Conservation (phyloP, 768 basidiomycete species). For the Lepiota venenata region DNA sequence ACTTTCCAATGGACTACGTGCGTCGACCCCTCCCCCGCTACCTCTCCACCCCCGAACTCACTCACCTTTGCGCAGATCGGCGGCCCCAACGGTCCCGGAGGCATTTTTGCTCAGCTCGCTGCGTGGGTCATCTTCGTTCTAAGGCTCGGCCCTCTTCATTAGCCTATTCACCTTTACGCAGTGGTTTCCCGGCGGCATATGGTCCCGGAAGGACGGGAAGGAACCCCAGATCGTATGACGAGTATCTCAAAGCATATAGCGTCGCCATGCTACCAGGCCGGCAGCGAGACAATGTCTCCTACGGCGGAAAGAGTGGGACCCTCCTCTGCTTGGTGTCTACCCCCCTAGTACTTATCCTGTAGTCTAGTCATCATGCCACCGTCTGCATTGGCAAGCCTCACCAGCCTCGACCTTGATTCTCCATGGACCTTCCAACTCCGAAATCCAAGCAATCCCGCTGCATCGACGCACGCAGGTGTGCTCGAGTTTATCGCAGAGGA, state of each 20-base stretch:
- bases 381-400: slow-evolving; percentile 86
- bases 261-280: slow-evolving; percentile 89
- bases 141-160: slow-evolving; percentile 3
- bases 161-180: slow-evolving; percentile 22
- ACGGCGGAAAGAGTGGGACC: slow-evolving; percentile 88
- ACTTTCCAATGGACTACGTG: slow-evolving; percentile 45
- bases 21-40: slow-evolving; percentile 16
- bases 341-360: slow-evolving; percentile 7
- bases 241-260: slow-evolving; percentile 93
- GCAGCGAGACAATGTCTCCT: slow-evolving; percentile 88
- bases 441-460: slow-evolving; percentile 82
- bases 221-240: slow-evolving; percentile 79
- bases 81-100: slow-evolving; percentile 50
- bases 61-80: slow-evolving; percentile 31
- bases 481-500: slow-evolving; percentile 99
- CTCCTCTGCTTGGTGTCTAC: slow-evolving; percentile 3
- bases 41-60: neutral
- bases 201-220: slow-evolving; percentile 40
- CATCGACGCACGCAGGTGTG: slow-evolving; percentile 93
- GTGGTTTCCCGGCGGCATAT: slow-evolving; percentile 52
- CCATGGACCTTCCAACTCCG: slow-evolving; percentile 98
- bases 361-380: slow-evolving; percentile 92
- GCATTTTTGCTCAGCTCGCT: slow-evolving; percentile 63
- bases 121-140: slow-evolving; percentile 41
- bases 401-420: slow-evolving; percentile 79